phyloP scores from a whole-genome alignment of 768 basidiomycete genomes.

The Tulasnella sp. region DNA sequence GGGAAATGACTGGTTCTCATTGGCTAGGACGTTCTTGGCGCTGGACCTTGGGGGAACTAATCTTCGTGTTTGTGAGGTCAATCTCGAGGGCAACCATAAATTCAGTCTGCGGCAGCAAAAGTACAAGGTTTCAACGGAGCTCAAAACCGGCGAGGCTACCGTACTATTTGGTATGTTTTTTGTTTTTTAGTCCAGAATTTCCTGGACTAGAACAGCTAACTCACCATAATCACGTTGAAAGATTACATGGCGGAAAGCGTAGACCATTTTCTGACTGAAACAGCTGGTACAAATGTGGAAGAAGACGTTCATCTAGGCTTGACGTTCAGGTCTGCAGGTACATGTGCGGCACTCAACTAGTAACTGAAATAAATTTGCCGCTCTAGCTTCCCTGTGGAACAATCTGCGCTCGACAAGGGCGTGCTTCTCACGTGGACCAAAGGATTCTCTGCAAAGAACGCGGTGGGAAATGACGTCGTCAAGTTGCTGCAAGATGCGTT shows the following conservation, averaged over 20 bases:
- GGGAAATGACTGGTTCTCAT: not conserved
- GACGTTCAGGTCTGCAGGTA: constrained; percentile 44
- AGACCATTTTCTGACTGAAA: constrained; percentile 79
- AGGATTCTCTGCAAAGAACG: constrained; percentile 87
- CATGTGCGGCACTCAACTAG: not conserved
- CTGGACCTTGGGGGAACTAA: constrained; percentile 97
- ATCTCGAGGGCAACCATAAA: constrained; percentile 77
- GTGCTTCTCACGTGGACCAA: constrained; percentile 93
- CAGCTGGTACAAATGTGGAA: constrained; percentile 21
- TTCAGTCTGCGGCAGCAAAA: constrained; percentile 91
- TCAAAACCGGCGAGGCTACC: constrained; percentile 86
- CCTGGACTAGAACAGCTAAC: not conserved
- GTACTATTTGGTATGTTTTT: constrained; percentile 63
- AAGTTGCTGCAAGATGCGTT: constrained; percentile 85
- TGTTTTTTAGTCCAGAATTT: constrained; percentile 5
- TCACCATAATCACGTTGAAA: constrained; percentile 26
- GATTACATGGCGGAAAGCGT: constrained; percentile 98
- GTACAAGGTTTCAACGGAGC: constrained; percentile 85
- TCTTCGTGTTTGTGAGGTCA: constrained; percentile 93
- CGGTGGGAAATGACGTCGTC: constrained; percentile 81
- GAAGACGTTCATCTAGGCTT: constrained; percentile 60
- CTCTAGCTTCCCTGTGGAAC: constrained; percentile 86
- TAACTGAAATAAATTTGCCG: not conserved
- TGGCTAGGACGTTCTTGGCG: constrained; percentile 77
- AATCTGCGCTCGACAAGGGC: constrained; percentile 83